These are phyloP conservation scores for Rhododendron ovatum DNA, from an alignment of 148 eudicot species.

Conservation along the genomic window DNA sequence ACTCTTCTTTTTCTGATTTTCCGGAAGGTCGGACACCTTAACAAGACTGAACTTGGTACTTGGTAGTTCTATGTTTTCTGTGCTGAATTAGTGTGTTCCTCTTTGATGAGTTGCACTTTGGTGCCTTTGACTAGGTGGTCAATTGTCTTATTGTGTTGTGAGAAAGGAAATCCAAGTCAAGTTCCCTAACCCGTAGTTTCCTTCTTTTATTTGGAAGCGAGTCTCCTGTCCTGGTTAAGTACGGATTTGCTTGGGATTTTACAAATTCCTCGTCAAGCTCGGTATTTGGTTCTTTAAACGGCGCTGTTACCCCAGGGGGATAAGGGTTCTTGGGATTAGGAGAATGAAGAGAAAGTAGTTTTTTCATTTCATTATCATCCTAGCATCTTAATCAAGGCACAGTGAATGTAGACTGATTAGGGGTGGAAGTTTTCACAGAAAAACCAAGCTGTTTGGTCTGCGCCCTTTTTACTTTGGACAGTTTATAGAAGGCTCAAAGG, in stretches of 20 bases:
- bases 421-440: background rate
- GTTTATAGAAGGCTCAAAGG: background rate
- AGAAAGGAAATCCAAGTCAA: background rate
- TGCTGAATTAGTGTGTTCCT: background rate
- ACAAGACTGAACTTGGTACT: background rate
- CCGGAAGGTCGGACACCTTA: background rate
- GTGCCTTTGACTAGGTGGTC: background rate
- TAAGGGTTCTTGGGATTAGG: background rate
- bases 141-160: background rate
- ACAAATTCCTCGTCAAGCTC: background rate
- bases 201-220: background rate
- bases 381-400: background rate
- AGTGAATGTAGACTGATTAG: background rate
- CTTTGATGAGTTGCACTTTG: background rate
- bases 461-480: background rate
- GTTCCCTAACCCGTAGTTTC: background rate
- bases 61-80: background rate
- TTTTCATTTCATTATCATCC: background rate
- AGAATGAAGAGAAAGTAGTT: background rate
- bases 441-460: background rate
- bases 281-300: background rate
- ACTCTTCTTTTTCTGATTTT: background rate
- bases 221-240: background rate
- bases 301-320: background rate
- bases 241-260: background rate